These are phyloP conservation scores for Neurospora sublineolata DNA, from an alignment of 495 filamentous ascomycete genomes.

Conservation along the genomic window DNA sequence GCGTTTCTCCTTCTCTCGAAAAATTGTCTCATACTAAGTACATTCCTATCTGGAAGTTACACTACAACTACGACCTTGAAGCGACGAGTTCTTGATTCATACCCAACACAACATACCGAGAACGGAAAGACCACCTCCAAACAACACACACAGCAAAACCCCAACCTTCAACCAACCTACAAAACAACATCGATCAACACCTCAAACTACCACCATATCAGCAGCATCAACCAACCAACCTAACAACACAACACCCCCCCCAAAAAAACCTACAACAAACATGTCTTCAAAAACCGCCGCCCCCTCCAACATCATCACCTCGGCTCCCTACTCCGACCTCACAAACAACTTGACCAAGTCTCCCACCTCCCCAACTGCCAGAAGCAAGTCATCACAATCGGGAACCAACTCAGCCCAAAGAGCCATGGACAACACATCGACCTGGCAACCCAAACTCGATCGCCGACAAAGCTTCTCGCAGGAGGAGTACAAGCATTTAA, in stretches of 20 bases:
- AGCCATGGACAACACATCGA: conserved; percentile 24
- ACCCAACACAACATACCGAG: not conserved
- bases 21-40: not conserved
- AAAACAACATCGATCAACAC: not conserved
- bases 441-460: conserved; percentile 33
- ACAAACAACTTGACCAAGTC: not conserved
- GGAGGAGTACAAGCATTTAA: conserved; percentile 35
- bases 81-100: not conserved
- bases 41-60: not conserved
- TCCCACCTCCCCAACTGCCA: not conserved
- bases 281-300: not conserved
- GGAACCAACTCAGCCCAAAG: conserved; percentile 8
- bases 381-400: not conserved
- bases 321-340: not conserved
- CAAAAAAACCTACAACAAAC: not conserved
- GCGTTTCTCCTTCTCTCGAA: not conserved
- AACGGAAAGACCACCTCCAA: not conserved
- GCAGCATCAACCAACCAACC: not conserved
- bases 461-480: conserved; percentile 34
- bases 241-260: not conserved
- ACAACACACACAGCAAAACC: not conserved
- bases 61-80: not conserved
- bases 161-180: not conserved
- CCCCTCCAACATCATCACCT: not conserved
- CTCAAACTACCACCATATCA: not conserved